phyloP scores from a whole-genome alignment of 768 basidiomycete genomes.

The Phlebiopsis flavidoalba region DNA sequence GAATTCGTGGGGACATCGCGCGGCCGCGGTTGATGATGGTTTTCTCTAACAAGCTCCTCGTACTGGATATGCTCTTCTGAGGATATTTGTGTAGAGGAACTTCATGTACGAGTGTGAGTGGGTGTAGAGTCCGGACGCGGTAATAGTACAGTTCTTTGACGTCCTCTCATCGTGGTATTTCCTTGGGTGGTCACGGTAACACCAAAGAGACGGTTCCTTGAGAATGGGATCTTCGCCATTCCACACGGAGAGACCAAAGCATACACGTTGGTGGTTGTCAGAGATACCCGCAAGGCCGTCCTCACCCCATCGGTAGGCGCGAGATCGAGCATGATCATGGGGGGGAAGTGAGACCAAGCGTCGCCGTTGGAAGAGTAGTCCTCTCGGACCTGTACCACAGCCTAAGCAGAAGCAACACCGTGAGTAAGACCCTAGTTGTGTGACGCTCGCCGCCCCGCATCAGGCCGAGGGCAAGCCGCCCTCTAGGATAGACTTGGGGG shows the following conservation, averaged over 20 bases:
- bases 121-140: constrained; percentile 96
- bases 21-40: constrained; percentile 72
- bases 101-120: constrained; percentile 99
- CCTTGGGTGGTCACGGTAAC: constrained; percentile 97
- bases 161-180: constrained; percentile 98
- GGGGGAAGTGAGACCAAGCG: constrained; percentile 94
- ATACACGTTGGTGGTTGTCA: constrained; percentile 93
- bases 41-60: constrained; percentile 88
- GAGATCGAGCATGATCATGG: constrained; percentile 87
- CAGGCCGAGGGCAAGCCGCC: neutral
- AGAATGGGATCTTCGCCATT: constrained; percentile 92
- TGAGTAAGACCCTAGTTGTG: neutral
- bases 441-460: neutral
- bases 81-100: constrained; percentile 99
- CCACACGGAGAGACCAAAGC: constrained; percentile 90
- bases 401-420: constrained; percentile 43
- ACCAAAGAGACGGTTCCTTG: constrained; percentile 94
- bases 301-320: constrained; percentile 98
- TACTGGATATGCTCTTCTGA: constrained; percentile 88
- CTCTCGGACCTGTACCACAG: constrained; percentile 96
- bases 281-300: constrained; percentile 97
- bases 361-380: constrained; percentile 97
- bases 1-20: constrained; percentile 81
- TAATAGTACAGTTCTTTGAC: constrained; percentile 99
- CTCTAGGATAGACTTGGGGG: neutral